Evolutionary conservation across 805 yeast species (phyloP).

Genomic region (Starmerella asiatica): DNA sequence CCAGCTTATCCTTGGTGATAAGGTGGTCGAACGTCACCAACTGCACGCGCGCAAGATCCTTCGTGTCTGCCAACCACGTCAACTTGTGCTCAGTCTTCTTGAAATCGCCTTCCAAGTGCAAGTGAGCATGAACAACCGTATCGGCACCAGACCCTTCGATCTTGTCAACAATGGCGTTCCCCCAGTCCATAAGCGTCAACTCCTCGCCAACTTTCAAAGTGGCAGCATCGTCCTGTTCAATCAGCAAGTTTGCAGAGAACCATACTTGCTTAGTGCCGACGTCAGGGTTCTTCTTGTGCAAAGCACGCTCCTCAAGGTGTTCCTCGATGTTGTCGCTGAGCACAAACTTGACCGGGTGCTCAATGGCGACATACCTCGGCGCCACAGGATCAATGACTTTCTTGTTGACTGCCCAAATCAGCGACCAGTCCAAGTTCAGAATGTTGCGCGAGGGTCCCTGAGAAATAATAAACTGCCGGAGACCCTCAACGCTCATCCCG

Average conservation of each 20-base stretch:
- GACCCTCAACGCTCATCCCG: slow-evolving; percentile 98
- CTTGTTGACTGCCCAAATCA: slow-evolving; percentile 96
- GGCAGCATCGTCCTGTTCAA: slow-evolving; percentile 77
- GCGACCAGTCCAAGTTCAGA: slow-evolving; percentile 92
- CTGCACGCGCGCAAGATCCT: slow-evolving; percentile 57
- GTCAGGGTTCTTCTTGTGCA: slow-evolving; percentile 89
- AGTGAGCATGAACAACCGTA: slow-evolving; percentile 57
- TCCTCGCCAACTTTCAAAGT: slow-evolving; percentile 76
- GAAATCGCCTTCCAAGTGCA: slow-evolving; percentile 93
- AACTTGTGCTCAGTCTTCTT: slow-evolving; percentile 87
- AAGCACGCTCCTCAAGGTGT: slow-evolving; percentile 65
- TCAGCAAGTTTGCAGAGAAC: slow-evolving; percentile 46
- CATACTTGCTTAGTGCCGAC: slow-evolving; percentile 75
- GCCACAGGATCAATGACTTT: slow-evolving; percentile 94
- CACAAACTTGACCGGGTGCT: slow-evolving; percentile 55
- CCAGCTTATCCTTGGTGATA: slow-evolving; percentile 87
- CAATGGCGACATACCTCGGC: slow-evolving; percentile 80
- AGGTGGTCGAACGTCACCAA: slow-evolving; percentile 87
- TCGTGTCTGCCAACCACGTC: slow-evolving; percentile 85
- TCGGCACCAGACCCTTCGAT: slow-evolving; percentile 47
- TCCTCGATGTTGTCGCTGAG: slow-evolving; percentile 52
- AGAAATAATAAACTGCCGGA: slow-evolving; percentile 79
- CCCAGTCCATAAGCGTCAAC: slow-evolving; percentile 98
- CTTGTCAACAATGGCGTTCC: slow-evolving; percentile 70
- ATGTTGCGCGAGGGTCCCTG: slow-evolving; percentile 98